These are phyloP conservation scores for Hydrangea macrophylla DNA, from an alignment of 148 eudicot species.

Conservation along the genomic window DNA sequence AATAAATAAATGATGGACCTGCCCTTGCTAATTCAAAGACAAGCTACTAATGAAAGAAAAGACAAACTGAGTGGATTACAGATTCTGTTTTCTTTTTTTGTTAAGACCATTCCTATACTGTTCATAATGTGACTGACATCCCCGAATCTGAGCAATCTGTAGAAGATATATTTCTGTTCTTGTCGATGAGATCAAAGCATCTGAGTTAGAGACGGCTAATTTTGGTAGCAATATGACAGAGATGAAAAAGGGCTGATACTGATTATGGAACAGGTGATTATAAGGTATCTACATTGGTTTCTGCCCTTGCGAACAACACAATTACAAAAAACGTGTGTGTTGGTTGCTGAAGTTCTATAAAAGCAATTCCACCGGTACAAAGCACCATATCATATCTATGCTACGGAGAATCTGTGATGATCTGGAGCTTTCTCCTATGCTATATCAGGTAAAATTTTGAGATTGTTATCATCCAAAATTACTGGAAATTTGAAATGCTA, in stretches of 20 bases:
- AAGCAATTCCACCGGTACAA: conserved; percentile 71
- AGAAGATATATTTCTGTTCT: conserved; percentile 23
- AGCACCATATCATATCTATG: conserved; percentile 74
- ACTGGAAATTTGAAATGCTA: conserved; percentile 12
- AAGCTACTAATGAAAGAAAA: too few species aligned
- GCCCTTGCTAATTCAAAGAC: too few species aligned
- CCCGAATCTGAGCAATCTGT: conserved; percentile 26
- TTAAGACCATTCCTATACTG: not conserved
- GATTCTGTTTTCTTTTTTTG: not conserved
- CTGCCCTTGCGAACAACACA: conserved; percentile 60
- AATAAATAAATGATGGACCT: too few species aligned
- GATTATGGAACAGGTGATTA: conserved; percentile 46
- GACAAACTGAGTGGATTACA: too few species aligned
- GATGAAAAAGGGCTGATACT: conserved; percentile 31
- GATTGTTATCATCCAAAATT: not conserved
- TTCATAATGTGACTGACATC: conserved; percentile 27
- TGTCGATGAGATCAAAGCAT: conserved; percentile 28
- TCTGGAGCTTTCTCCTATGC: conserved; percentile 92
- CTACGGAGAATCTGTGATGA: conserved; percentile 83
- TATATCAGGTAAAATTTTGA: conserved; percentile 78
- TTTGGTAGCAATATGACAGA: conserved; percentile 22
- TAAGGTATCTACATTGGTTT: conserved; percentile 64
- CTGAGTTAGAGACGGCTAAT: conserved; percentile 25
- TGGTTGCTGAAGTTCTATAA: conserved; percentile 91
- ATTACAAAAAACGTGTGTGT: conserved; percentile 64